Evolutionary conservation across 805 yeast species (phyloP).

Genomic region (Cyberlindnera mrakii): DNA sequence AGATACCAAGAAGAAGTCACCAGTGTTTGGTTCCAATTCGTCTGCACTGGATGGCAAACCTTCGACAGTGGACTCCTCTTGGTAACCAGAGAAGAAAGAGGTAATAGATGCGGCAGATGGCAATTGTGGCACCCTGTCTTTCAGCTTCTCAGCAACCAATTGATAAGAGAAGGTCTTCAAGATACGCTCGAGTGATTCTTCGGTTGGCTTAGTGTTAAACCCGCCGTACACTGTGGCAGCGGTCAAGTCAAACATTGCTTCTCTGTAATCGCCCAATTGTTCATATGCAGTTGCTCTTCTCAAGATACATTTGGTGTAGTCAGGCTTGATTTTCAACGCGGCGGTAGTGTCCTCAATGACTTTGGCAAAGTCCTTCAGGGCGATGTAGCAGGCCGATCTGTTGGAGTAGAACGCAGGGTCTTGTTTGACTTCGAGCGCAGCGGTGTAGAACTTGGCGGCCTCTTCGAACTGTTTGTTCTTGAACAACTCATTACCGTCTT

Average conservation of each 20-base stretch:
- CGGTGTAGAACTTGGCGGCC: constrained; percentile 77
- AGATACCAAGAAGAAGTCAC: constrained; percentile 57
- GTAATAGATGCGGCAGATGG: constrained; percentile 82
- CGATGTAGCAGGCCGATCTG: constrained; percentile 93
- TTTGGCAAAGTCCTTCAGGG: constrained; percentile 71
- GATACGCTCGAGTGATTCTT: constrained; percentile 79
- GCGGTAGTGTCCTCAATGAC: constrained; percentile 83
- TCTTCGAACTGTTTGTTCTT: constrained; percentile 59
- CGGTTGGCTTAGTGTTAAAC: constrained; percentile 69
- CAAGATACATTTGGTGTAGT: constrained; percentile 82
- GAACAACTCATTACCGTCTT: constrained; percentile 80
- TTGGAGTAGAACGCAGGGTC: constrained; percentile 93
- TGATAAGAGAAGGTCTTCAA: constrained; percentile 74
- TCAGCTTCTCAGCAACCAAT: constrained; percentile 56
- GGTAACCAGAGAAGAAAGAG: constrained; percentile 86
- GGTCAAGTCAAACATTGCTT: constrained; percentile 88
- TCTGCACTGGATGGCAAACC: constrained; percentile 30
- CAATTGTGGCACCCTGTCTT: constrained; percentile 34
- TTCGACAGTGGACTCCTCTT: constrained; percentile 42
- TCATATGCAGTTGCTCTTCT: constrained; percentile 95
- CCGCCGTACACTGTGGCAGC: constrained; percentile 84
- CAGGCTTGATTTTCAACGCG: constrained; percentile 83
- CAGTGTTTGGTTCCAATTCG: constrained; percentile 37
- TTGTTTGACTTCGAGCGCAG: constrained; percentile 66
- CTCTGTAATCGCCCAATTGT: constrained; percentile 66